Evolutionary conservation across 2,329 filamentous ascomycete genomes (phyloP).

Genomic region (Lasiodiplodia theobromae): DNA sequence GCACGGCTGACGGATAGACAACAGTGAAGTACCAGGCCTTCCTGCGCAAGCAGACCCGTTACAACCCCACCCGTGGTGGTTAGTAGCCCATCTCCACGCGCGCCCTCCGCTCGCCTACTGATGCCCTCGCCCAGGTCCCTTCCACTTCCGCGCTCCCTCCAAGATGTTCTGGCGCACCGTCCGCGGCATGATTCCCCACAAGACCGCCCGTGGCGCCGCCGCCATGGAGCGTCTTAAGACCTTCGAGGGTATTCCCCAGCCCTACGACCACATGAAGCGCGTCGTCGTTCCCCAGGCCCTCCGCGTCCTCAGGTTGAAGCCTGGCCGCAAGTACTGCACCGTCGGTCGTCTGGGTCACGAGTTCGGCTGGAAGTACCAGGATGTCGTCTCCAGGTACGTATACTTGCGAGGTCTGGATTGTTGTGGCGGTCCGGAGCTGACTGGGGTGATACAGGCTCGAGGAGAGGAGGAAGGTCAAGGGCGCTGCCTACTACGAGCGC

Average conservation of each 20-base stretch:
- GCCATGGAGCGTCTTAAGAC: slow-evolving; percentile 99
- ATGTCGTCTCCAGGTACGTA: slow-evolving; percentile 94
- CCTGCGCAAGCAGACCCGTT: slow-evolving; percentile 99
- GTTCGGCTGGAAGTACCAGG: slow-evolving; percentile 99
- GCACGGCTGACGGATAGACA: slow-evolving; percentile 50
- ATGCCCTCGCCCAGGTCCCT: slow-evolving; percentile 72
- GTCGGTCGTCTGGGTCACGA: slow-evolving; percentile 97
- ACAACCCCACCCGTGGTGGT: slow-evolving; percentile 99
- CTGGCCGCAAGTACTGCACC: slow-evolving; percentile 99
- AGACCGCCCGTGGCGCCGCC: slow-evolving; percentile 96
- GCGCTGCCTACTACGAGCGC: slow-evolving; percentile 98
- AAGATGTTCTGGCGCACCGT: slow-evolving; percentile 99
- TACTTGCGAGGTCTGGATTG: neutral
- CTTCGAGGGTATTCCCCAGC: slow-evolving; percentile 98
- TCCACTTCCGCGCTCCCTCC: slow-evolving; percentile 99
- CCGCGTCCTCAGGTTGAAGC: slow-evolving; percentile 94
- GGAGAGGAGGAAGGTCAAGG: slow-evolving; percentile 99
- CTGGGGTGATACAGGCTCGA: slow-evolving; percentile 73
- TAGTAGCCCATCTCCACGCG: slow-evolving; percentile 52
- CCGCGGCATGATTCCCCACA: slow-evolving; percentile 99
- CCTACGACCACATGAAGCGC: slow-evolving; percentile 99
- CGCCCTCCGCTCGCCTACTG: slow-evolving; percentile 30
- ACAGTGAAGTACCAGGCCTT: slow-evolving; percentile 99
- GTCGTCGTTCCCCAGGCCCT: slow-evolving; percentile 99
- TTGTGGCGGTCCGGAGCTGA: slow-evolving; percentile 34